Percentiles rank a stretch among this genome's conserved stretches.
Conservation (phyloP, 768 basidiomycete genomes). For the Crassisporium funariophilum region DNA sequence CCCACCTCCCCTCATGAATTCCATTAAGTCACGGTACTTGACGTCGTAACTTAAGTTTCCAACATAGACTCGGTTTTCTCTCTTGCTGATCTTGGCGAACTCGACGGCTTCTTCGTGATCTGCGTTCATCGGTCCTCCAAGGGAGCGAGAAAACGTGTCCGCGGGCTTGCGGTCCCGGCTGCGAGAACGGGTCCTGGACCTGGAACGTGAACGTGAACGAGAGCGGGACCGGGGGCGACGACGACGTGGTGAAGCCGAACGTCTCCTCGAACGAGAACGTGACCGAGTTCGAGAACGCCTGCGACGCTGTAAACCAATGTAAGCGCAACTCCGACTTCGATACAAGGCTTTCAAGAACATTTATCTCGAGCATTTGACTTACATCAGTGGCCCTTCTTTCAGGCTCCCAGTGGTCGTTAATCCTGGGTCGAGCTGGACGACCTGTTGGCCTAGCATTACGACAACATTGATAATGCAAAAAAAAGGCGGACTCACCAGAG, state of each 20-base stretch:
- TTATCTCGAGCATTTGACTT: conserved; percentile 24
- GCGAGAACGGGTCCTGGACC: conserved; percentile 66
- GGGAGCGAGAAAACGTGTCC: conserved; percentile 75
- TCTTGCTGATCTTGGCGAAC: conserved; percentile 94
- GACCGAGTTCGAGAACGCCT: conserved; percentile 69
- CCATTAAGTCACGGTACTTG: conserved; percentile 98
- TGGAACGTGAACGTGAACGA: conserved; percentile 52
- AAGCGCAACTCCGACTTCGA: no score
- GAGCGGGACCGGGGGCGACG: conserved; percentile 56
- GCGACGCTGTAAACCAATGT: conserved; percentile 60
- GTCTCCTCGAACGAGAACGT: conserved; percentile 70
- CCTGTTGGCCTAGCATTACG: conserved; percentile 6
- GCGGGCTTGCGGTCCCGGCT: conserved; percentile 62
- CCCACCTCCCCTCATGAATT: conserved; percentile 99
- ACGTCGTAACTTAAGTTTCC: conserved; percentile 99
- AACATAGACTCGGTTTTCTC: conserved; percentile 98
- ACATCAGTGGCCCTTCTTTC: conserved; percentile 77
- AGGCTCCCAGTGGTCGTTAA: conserved; percentile 84
- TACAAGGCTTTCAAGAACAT: conserved; percentile 4
- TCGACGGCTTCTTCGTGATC: conserved; percentile 93
- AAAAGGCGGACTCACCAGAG: conserved; percentile 42
- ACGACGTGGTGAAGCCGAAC: conserved; percentile 65
- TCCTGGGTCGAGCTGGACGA: conserved; percentile 41
- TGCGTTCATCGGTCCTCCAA: conserved; percentile 89
- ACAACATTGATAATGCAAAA: conserved; percentile 17